Evolutionary conservation across 2,329 filamentous ascomycete genomes (phyloP), one percentile per base, ranked within the genome.

Genomic region (Ascochyta fabae): DNA sequence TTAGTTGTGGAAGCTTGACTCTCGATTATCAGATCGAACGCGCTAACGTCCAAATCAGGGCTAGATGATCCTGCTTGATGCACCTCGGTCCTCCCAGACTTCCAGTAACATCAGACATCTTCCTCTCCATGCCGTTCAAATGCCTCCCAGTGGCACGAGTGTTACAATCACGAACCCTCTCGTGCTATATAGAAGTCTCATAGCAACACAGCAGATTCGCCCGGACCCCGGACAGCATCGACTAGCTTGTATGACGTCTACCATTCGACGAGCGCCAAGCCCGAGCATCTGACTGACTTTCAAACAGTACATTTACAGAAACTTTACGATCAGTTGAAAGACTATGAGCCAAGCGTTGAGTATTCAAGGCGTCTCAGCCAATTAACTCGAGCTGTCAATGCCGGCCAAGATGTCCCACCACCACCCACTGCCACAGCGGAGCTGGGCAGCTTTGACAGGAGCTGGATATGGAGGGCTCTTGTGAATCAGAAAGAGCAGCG

Each of bases 211-310:
- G 45, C 75, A 84, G 42, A 89, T 88, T 70, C 79, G 81, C 42
- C 87, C 89, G 8, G 90, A 94, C 74, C 84, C 85, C 5, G 83
- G 88, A 22, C 89, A 92, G 70, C 87, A 91, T 72, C 84, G 88
- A 19, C 79, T 91, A 73, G 74, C 74, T 68, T 59, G 61, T 53
- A 69, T 75, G 69, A 75, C 70, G 68, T 73, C 66, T 62, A 71
- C 66, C 62, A 72, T 68, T 68, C 35, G 26, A 29, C 27, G 22
- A 15, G 44, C 51, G 61, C 62, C 64, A 66, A 69, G 59, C 31
- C 31, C 46, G 10, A 35, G 34, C 51, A 43, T 31, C 46, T 36
- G 38, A 46, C 35, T 48, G 39, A 67, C 63, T 61, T 51, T 41
- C 40, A n/a, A 46, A 36, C 90, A 6, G 81, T 91, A 36, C 89